Evolutionary conservation across 768 basidiomycete species (phyloP).

Genomic region (Hypholoma sublateritium): DNA sequence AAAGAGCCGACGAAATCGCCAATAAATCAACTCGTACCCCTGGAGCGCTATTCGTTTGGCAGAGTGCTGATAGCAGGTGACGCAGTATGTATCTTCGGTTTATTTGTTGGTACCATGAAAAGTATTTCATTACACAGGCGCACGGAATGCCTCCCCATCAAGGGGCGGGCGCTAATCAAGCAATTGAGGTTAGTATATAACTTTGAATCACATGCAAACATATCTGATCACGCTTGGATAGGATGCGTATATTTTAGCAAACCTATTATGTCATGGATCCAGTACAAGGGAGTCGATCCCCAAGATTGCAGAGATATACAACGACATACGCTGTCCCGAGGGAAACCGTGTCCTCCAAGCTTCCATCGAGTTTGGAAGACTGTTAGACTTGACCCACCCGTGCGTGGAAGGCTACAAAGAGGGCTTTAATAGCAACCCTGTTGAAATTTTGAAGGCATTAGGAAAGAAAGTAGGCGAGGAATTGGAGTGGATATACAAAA

Average conservation of each 20-base stretch:
- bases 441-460: background rate
- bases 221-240: background rate
- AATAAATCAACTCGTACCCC: background rate
- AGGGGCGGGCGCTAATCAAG: constrained; percentile 1
- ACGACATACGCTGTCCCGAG: background rate
- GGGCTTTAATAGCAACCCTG: background rate
- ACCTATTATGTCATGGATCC: background rate
- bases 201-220: background rate
- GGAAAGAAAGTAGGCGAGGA: background rate
- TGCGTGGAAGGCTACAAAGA: background rate
- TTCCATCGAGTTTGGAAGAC: background rate
- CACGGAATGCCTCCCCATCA: constrained; percentile 7
- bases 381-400: background rate
- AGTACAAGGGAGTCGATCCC: background rate
- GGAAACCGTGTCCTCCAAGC: background rate
- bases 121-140: background rate
- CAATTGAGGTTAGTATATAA: background rate
- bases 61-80: background rate
- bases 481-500: background rate
- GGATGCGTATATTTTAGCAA: constrained; percentile 1
- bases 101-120: too few species aligned
- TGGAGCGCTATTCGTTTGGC: background rate
- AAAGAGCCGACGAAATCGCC: background rate
- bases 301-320: background rate
- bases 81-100: background rate